Conservation (phyloP, 257 asterid genomes). For the Solanum ahanhuiri region DNA sequence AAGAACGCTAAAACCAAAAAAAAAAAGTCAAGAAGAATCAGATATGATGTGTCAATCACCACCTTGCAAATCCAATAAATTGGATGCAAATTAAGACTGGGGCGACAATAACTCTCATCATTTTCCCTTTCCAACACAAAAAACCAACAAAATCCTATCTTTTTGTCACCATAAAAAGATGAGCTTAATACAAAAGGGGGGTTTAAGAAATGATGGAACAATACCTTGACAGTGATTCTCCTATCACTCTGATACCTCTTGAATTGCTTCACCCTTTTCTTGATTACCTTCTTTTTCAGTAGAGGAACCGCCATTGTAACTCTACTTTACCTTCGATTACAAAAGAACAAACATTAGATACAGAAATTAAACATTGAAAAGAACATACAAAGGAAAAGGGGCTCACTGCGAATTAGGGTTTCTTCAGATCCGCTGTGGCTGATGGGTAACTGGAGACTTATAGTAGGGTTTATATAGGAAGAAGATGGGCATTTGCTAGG, state of each 20-base stretch:
- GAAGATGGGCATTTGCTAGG: not conserved
- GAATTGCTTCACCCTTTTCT: conserved; percentile 39
- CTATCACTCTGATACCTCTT: conserved; percentile 44
- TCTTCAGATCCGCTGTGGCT: not conserved
- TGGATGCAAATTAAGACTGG: conserved; percentile 35
- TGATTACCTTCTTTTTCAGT: conserved; percentile 29
- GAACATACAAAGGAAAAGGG: not conserved
- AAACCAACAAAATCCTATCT: not conserved
- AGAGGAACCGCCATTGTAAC: conserved; percentile 38
- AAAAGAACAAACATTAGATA: not conserved
- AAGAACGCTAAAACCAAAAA: not conserved
- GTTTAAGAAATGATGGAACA: not conserved
- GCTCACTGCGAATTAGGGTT: not conserved
- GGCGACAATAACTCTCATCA: conserved; percentile 39
- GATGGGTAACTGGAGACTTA: not conserved
- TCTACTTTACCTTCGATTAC: not conserved
- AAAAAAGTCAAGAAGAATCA: conserved; percentile 9
- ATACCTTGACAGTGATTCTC: conserved; percentile 38
- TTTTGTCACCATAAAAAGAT: not conserved
- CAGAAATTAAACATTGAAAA: not conserved
- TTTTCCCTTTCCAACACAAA: not conserved
- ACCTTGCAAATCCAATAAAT: conserved; percentile 7
- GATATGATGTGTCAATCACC: conserved; percentile 28
- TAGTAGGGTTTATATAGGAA: not conserved
- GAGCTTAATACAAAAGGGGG: not conserved